These are phyloP conservation scores for Lasiosphaeria miniovina DNA, from an alignment of 495 filamentous ascomycete genomes.

Conservation along the genomic window DNA sequence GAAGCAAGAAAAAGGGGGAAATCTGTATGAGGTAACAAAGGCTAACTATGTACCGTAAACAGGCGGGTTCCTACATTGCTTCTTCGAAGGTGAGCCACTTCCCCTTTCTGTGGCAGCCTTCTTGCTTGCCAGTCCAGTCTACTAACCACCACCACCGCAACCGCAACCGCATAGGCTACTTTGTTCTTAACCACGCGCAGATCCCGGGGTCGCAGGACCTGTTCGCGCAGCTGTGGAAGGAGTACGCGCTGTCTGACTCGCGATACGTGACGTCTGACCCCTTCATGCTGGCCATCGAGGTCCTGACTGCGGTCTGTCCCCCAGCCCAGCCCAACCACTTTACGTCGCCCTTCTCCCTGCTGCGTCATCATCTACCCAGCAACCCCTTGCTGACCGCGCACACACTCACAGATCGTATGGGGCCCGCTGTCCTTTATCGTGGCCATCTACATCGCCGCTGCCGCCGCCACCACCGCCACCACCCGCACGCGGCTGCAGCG, in stretches of 20 bases:
- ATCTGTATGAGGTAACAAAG: too few species aligned
- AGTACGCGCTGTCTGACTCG: conserved; percentile 80
- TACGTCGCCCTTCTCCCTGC: background rate
- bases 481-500: conserved; percentile 30
- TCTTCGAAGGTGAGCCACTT: conserved; percentile 63
- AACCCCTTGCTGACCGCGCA: background rate
- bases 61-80: conserved; percentile 65
- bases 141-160: background rate
- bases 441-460: conserved; percentile 54
- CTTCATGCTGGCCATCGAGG: conserved; percentile 82
- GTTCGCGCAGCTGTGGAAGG: conserved; percentile 83
- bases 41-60: background rate
- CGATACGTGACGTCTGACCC: conserved; percentile 75
- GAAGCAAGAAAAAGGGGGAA: too few species aligned
- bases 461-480: background rate
- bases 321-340: too few species aligned
- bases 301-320: conserved; percentile 67
- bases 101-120: too few species aligned
- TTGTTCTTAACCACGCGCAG: conserved; percentile 59
- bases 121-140: too few species aligned
- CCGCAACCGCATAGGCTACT: conserved; percentile 57
- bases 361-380: background rate
- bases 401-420: conserved; percentile 51
- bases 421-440: conserved; percentile 74
- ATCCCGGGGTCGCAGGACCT: conserved; percentile 43